Evolutionary conservation across 805 yeast species (phyloP).

Genomic region (Yarrowia keelungensis): DNA sequence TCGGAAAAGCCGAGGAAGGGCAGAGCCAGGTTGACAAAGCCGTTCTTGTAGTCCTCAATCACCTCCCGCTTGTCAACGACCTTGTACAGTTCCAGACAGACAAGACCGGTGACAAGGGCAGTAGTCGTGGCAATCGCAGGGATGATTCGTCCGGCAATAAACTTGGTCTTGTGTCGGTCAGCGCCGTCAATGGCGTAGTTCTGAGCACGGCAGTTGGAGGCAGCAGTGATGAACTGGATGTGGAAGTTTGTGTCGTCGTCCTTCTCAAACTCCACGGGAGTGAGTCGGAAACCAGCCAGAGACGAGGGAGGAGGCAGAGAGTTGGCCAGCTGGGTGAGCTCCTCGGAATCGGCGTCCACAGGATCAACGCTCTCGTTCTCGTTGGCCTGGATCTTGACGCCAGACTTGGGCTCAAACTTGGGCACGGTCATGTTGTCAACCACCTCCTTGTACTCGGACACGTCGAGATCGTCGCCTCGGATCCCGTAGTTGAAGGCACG

Average conservation of each 20-base stretch:
- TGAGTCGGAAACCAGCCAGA: slow-evolving; percentile 84
- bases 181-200: slow-evolving; percentile 89
- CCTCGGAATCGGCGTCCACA: slow-evolving; percentile 66
- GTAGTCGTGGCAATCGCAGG: slow-evolving; percentile 99
- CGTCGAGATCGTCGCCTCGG: slow-evolving; percentile 67
- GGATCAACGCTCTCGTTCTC: slow-evolving; percentile 86
- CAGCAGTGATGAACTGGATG: slow-evolving; percentile 93
- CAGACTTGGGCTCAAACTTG: slow-evolving; percentile 77
- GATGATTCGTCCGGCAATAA: slow-evolving; percentile 96
- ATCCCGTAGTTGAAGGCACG: slow-evolving; percentile 91
- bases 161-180: slow-evolving; percentile 88
- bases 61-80: slow-evolving; percentile 74
- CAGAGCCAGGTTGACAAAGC: slow-evolving; percentile 87
- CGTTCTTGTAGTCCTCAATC: slow-evolving; percentile 89
- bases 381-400: slow-evolving; percentile 79
- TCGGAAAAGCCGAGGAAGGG: slow-evolving; percentile 98
- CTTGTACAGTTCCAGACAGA: slow-evolving; percentile 89
- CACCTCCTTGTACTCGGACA: slow-evolving; percentile 59
- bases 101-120: slow-evolving; percentile 95
- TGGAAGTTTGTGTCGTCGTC: slow-evolving; percentile 98
- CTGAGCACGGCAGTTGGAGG: slow-evolving; percentile 94
- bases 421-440: slow-evolving; percentile 59
- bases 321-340: slow-evolving; percentile 71
- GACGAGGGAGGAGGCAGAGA: slow-evolving; percentile 87
- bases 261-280: slow-evolving; percentile 94